A percentile compares a stretch with the other conserved stretches of the same genome.
phyloP scores from a whole-genome alignment of 371 early-diverging fungal genomes.

The Phascolomyces articulosus region DNA sequence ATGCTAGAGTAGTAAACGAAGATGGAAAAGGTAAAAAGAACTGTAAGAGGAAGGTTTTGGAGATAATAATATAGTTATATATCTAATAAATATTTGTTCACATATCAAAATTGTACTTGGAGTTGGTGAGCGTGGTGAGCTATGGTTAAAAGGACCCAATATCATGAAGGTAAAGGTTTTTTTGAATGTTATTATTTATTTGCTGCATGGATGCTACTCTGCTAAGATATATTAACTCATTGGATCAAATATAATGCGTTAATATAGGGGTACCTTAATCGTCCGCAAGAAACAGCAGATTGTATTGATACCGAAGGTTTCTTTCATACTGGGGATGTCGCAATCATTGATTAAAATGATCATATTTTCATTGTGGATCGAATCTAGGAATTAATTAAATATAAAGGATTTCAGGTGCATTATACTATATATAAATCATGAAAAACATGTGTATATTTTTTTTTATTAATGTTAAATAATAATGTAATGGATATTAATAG shows the following conservation, averaged over 20 bases:
- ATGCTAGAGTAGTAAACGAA: slow-evolving; percentile 69
- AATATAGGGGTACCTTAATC: slow-evolving; percentile 63
- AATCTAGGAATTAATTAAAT: slow-evolving; percentile 78
- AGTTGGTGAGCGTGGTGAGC: slow-evolving; percentile 63
- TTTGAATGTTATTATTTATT: too few relatives aligned
- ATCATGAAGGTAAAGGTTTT: slow-evolving; percentile 64
- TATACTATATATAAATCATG: too few relatives aligned
- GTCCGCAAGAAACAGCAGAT: slow-evolving; percentile 66
- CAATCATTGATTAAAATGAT: slow-evolving; percentile 56
- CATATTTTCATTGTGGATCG: slow-evolving; percentile 71
- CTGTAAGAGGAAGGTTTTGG: too few relatives aligned
- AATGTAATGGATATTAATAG: background rate
- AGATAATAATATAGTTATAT: too few relatives aligned
- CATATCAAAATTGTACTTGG: slow-evolving; percentile 51
- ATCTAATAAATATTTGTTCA: too few relatives aligned
- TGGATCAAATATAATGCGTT: too few relatives aligned
- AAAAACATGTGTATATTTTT: too few relatives aligned
- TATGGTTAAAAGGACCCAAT: slow-evolving; percentile 81
- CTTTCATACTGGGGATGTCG: slow-evolving; percentile 87
- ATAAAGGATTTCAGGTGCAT: slow-evolving; percentile 70
- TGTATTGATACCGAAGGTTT: slow-evolving; percentile 65
- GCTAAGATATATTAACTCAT: too few relatives aligned
- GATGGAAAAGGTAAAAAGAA: slow-evolving; percentile 54
- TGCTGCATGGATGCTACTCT: too few relatives aligned
- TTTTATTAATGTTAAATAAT: too few relatives aligned